Base-by-base conservation (phyloP, 139 green algal species). In the Picochlorum sp. region DNA sequence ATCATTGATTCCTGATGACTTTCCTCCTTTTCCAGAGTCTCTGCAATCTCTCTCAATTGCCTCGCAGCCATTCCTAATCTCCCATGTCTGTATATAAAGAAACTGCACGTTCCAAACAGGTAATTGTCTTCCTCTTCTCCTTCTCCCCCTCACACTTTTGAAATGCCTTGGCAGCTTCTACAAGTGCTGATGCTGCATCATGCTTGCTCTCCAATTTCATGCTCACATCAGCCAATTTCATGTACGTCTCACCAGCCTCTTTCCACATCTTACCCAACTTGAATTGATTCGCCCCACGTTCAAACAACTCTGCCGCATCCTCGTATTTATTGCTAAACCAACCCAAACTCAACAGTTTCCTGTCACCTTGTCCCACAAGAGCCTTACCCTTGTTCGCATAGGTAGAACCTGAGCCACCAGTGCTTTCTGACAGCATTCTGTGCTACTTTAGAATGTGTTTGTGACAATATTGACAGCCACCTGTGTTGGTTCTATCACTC, bases 251-350 rank as follows among this genome's bases (percentile, higher is more conserved):
- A 9, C 72, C 85, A 8, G 81, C 88, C 15, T 95, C 79, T 20
- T 75, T 62, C 83, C 81, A 93, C 44, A 62, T 56, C 69, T 98
- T 97, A 15, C 74, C 90, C 2, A 98, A 79, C 75, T 98, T 98
- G 81, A 88, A 97, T 47, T 95, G 82, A 62, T 94, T 97, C 9
- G 79, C 89, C 15, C 90, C 92, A 71, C 90, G 91, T 72, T 97
- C 93, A 41, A 89, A 77, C 9, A 96, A 72, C 62, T 97, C 90
- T 41, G 86, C 89, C 7, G 92, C 92, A 24, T 98, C 93, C 61
- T 98, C 92, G 61, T 96, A 88, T 66, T 96, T 95, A 55, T 70
- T 74, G 56, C 83, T 79, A 69, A 96, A 96, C 15, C 91, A 80
- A 9, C 80, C 78, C 34, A 87, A 87, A 9, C 65, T 61, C 24